Evolutionary conservation across 805 yeast species (phyloP), one percentile per base, ranked within the genome.

Genomic region (Teunomyces cretensis): DNA sequence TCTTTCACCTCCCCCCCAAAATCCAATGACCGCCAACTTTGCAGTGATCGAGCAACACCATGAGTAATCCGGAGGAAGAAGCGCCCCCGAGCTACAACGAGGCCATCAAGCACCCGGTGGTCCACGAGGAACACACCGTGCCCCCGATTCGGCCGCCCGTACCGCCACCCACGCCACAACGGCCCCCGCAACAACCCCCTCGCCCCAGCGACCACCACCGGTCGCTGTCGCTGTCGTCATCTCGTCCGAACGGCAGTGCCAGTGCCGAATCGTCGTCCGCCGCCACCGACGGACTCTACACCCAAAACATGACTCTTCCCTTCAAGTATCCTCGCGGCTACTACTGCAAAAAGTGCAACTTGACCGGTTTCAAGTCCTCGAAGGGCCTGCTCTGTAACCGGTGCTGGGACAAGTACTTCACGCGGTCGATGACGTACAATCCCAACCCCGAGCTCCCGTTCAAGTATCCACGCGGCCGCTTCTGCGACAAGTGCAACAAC

Each of bases 401-500:
- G 27, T 68, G 70, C 50, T 66, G 73, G 71, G 43, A 55, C 37
- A 51, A 49, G 31, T 62, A 50, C 48, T 68, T 61, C 46, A 45
- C 64, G 39, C 49, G 46, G 17, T 45, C 54, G 9, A 42, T 69
- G 47, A 65, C 72, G 4, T 74, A 75, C 54, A 76, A 76, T 41
- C 75, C 80, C 31, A 76, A 76, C 48, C 70, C 73, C 1, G 50
- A 60, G 1, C 67, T 83, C 6, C 87, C 91, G 0, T 85, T 87
- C 80, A 61, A 62, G 40, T 88, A 86, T 54, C 95, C 96, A 0
- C 61, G 52, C 2, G 74, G 80, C 2, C 84, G 68, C 57, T 65
- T 68, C 45, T 88, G 96, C 57, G 63, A 68, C 7, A 84, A 83
- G 55, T 88, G 96, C 66, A 69, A 74, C 44, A 88, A 88, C 58